Percentiles rank a stretch among this genome's conserved stretches.
Conservation (phyloP, 148 eudicot species). For the Arctostaphylos glauca region DNA sequence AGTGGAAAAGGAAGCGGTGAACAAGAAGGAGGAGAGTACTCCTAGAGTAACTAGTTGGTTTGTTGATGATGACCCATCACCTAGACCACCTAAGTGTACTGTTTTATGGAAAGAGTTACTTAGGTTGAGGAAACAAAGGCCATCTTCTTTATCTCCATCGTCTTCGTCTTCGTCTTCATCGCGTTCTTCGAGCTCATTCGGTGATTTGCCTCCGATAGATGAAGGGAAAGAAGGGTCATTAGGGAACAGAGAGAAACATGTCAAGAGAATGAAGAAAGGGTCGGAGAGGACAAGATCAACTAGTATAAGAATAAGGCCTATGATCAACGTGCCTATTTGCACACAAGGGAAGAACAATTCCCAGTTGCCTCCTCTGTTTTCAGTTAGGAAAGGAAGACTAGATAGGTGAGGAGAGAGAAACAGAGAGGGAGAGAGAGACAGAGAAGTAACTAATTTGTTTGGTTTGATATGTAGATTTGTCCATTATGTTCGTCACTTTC, state of each 20-base stretch:
- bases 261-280: constrained; percentile 67
- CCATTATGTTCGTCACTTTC: constrained; percentile 2
- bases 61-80: constrained; percentile 91
- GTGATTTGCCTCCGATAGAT: constrained; percentile 46
- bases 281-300: constrained; percentile 81
- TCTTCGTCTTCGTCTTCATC: constrained; percentile 66
- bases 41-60: constrained; percentile 53
- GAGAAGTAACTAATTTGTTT: not conserved
- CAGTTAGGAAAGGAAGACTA: constrained; percentile 49
- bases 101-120: constrained; percentile 92
- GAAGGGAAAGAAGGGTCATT: constrained; percentile 43
- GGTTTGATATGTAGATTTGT: constrained; percentile 10
- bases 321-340: constrained; percentile 79
- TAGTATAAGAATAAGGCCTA: constrained; percentile 67
- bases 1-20: constrained; percentile 8
- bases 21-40: constrained; percentile 16
- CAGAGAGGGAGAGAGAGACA: too few relatives aligned
- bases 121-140: constrained; percentile 55
- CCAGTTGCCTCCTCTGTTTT: constrained; percentile 54
- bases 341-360: constrained; percentile 41
- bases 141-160: constrained; percentile 42
- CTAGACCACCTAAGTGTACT: constrained; percentile 89
- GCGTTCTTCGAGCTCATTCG: constrained; percentile 33
- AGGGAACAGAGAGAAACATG: constrained; percentile 44
- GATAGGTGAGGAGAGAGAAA: constrained; percentile 32